Conservation (phyloP, 73 alveolate species). For the Tetrahymena borealis region DNA sequence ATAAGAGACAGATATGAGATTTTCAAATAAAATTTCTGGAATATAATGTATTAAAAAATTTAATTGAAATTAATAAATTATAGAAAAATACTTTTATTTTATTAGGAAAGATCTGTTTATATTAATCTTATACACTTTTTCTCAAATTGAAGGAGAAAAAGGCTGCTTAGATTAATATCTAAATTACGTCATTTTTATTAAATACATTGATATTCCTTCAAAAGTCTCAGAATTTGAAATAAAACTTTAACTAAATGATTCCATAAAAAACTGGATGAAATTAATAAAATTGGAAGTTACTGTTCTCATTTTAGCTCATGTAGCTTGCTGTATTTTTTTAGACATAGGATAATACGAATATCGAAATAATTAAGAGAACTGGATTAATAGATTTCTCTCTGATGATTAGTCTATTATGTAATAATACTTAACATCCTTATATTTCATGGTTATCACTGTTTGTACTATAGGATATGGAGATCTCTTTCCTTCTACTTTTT, state of each 20-base stretch:
- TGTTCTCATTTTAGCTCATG: background rate
- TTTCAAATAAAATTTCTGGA: background rate
- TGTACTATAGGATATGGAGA: background rate
- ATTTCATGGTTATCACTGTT: background rate
- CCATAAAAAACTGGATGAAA: background rate
- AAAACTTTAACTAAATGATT: background rate
- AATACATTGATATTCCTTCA: background rate
- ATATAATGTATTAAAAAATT: background rate
- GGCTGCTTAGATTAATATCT: background rate
- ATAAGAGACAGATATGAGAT: background rate
- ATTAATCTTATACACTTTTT: background rate
- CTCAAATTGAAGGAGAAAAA: background rate
- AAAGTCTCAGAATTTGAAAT: background rate
- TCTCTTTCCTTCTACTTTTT: background rate
- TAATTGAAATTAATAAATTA: too few relatives aligned
- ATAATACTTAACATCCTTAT: background rate
- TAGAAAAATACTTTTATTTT: too few relatives aligned
- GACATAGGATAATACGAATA: background rate
- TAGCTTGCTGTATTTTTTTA: background rate
- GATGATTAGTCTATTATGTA: background rate
- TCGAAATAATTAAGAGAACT: background rate
- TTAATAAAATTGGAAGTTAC: background rate
- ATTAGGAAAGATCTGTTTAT: background rate
- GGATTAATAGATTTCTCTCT: background rate
- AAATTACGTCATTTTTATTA: background rate